Evolutionary conservation across 1,284 basidiomycete genomes (phyloP).

Genomic region (Trametes versicolor): DNA sequence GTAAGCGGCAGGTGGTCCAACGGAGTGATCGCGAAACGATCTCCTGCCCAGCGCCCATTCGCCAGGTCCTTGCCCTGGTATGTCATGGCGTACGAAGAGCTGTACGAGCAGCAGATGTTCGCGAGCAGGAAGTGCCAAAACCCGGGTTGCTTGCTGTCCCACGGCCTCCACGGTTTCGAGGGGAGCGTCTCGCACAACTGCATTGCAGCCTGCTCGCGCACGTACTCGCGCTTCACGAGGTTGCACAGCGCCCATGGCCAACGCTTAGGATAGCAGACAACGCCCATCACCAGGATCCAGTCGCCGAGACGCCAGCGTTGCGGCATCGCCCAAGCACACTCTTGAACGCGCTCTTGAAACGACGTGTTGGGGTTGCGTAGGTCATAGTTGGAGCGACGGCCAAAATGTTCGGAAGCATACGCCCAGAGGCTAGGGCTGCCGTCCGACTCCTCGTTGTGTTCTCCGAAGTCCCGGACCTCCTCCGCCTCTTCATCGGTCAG

Average conservation of each 20-base stretch:
- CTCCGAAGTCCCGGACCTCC: not conserved
- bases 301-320: not conserved
- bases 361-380: not conserved
- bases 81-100: not conserved
- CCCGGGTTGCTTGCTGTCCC: not conserved
- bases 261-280: slow-evolving; percentile 4
- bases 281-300: not conserved
- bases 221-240: slow-evolving; percentile 20
- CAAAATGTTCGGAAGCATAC: not conserved
- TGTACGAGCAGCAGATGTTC: not conserved
- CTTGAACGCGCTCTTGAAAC: not conserved
- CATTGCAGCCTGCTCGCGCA: slow-evolving; percentile 3
- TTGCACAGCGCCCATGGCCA: slow-evolving; percentile 23
- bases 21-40: slow-evolving; percentile 3
- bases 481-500: not conserved
- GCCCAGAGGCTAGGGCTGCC: not conserved
- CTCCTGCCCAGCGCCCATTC: slow-evolving; percentile 12
- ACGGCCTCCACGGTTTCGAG: not conserved
- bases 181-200: not conserved
- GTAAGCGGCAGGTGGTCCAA: not conserved
- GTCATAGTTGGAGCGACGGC: not conserved
- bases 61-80: not conserved
- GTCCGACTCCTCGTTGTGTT: not conserved
- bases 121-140: slow-evolving; percentile 2
- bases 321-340: not conserved